Base-by-base conservation (phyloP, 2,329 filamentous ascomycete species). In the Chalaropsis ovoidea region DNA sequence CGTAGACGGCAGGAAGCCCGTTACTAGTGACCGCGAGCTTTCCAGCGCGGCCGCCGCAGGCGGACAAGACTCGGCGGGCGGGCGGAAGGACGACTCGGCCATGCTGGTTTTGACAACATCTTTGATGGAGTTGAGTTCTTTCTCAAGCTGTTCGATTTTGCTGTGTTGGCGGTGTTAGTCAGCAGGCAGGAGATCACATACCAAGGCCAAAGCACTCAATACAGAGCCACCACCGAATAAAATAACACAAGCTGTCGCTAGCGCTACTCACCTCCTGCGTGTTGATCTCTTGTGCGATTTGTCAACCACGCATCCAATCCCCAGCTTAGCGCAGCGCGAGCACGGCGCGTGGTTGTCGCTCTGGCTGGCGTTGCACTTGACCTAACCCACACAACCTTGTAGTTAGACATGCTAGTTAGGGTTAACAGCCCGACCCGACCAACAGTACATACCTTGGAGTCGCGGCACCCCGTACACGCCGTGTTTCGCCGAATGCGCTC, bases 71-170 rank as follows among this genome's bases (percentile, higher is more conserved):
- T 45, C 24, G 19, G 15, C 39, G 22, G 61, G 45, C 45, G 31
- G 19, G 6, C 60, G 62, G n/a, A 62, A 22, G 39, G 54, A 42
- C 11, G 54, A 49, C 6, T 67, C 66, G 27, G 15, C 56, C 63
- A 65, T 65, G 1, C 56, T 69, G 22, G 70, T 72, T 15, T 74
- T 72, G 52, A 83, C 81, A 56, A 77, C 79, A 69, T 82, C 76
- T 69, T 81, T 82, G 70, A 82, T 82, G 70, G 74, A 79, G 68
- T 76, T 77, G n/a, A 83, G 77, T 70, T 82, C 81, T 67, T 80
- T 78, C 62, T 79, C 80, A 3, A 83, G 74, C 68, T 81, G 78
- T 68, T 83, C 81, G 2, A 83, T 74, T 70, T 83, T 83, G 69
- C 81, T 82, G 49, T 58, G 41, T 52, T 24, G 27, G 6, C 17